These are phyloP conservation scores for Forsythia suspensa DNA, from an alignment of 257 asterid species.

Conservation along the genomic window DNA sequence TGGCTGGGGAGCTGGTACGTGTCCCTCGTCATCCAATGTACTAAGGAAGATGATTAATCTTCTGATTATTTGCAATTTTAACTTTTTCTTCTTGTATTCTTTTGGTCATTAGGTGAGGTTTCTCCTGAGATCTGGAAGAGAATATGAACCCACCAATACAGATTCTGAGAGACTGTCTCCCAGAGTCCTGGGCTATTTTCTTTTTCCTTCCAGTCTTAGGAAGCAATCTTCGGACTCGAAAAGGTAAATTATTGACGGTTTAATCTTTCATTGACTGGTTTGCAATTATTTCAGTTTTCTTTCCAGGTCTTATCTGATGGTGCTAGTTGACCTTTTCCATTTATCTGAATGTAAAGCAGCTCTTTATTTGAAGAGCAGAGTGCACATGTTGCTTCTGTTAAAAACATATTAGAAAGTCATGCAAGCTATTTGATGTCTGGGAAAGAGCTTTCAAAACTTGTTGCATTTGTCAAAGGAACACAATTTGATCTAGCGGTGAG, in stretches of 20 bases:
- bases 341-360: conserved; percentile 43
- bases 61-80: conserved; percentile 8
- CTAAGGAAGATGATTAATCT: conserved; percentile 18
- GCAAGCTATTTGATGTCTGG: conserved; percentile 98
- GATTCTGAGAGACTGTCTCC: conserved; percentile 84
- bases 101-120: conserved; percentile 76
- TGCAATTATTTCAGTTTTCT: conserved; percentile 12
- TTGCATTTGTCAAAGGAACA: conserved; percentile 99
- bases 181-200: conserved; percentile 81
- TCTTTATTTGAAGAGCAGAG: conserved; percentile 79
- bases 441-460: conserved; percentile 96
- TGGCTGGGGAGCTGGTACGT: conserved; percentile 99
- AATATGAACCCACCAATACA: conserved; percentile 65
- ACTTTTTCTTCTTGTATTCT: not conserved
- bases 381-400: conserved; percentile 94
- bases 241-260: conserved; percentile 43
- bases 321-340: conserved; percentile 15
- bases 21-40: conserved; percentile 12
- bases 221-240: conserved; percentile 76
- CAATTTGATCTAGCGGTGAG: conserved; percentile 95
- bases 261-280: conserved; percentile 5
- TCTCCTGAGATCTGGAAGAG: conserved; percentile 97
- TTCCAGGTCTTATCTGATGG: conserved; percentile 14
- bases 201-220: conserved; percentile 76
- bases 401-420: conserved; percentile 91